Percentiles rank a stretch among this genome's conserved stretches.
These are phyloP conservation scores for Alternaria gaisen DNA, from an alignment of 2,329 filamentous ascomycete species.

Conservation along the genomic window DNA sequence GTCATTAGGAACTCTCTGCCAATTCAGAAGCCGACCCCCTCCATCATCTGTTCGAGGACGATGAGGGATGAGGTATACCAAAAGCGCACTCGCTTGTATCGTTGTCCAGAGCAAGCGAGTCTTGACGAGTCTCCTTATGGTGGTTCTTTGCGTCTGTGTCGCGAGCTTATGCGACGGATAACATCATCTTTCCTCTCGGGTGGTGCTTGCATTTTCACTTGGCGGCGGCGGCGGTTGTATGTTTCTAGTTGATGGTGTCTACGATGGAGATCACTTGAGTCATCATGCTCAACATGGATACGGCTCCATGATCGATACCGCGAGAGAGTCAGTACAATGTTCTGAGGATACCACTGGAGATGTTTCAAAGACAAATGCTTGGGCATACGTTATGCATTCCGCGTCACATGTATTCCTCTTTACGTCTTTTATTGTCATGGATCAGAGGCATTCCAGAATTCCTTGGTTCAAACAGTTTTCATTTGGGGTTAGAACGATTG, in stretches of 20 bases:
- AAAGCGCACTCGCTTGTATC: conserved; percentile 24
- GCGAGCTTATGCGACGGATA: conserved; percentile 36
- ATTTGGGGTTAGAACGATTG: conserved; percentile 36
- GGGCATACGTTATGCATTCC: conserved; percentile 10
- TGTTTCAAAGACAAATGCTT: conserved; percentile 12
- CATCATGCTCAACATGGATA: conserved; percentile 13
- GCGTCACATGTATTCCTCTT: conserved; percentile 9
- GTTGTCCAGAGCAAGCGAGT: conserved; percentile 16
- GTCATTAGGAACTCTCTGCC: conserved; percentile 37
- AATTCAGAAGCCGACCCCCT: not conserved
- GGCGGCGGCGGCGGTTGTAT: conserved; percentile 53
- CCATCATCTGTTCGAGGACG: conserved; percentile 1
- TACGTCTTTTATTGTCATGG: conserved; percentile 10
- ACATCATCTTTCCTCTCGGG: conserved; percentile 41
- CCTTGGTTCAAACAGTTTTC: conserved; percentile 20
- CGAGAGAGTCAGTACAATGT: conserved; percentile 1
- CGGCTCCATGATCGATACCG: conserved; percentile 6
- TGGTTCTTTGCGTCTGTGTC: conserved; percentile 35
- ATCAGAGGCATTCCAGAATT: conserved; percentile 19
- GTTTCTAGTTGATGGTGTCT: conserved; percentile 46
- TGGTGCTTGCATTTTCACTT: conserved; percentile 50
- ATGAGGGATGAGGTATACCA: conserved; percentile 11
- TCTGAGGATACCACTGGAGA: not conserved
- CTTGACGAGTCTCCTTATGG: conserved; percentile 38
- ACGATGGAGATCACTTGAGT: conserved; percentile 28